Conservation (phyloP, 192 early-diverging fungal species). For the Coemansia erecta region DNA sequence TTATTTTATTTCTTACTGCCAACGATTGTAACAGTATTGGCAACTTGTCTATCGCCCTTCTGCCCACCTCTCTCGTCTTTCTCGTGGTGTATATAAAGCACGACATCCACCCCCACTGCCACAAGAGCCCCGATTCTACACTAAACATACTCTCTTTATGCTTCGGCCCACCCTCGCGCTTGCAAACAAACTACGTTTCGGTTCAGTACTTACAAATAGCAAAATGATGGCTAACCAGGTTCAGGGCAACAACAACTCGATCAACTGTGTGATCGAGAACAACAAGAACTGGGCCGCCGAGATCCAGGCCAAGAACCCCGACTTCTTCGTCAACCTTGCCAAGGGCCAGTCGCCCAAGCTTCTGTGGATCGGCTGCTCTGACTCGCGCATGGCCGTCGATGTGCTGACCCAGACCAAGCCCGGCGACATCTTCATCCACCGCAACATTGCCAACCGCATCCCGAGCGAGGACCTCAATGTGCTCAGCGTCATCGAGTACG, state of each 20-base stretch:
- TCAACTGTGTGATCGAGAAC: constrained; percentile 28
- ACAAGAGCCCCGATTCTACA: background rate
- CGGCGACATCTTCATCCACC: constrained; percentile 93
- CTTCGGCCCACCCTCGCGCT: constrained; percentile 20
- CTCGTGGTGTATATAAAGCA: constrained; percentile 15
- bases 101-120: background rate
- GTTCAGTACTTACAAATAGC: constrained; percentile 19
- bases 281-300: constrained; percentile 66
- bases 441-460: constrained; percentile 96
- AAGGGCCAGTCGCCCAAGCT: constrained; percentile 78
- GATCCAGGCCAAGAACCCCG: constrained; percentile 59
- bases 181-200: constrained; percentile 26
- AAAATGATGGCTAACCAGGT: constrained; percentile 23
- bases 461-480: constrained; percentile 76
- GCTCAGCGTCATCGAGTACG: constrained; percentile 88
- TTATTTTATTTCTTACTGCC: too few species aligned
- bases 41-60: too few species aligned
- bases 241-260: constrained; percentile 11
- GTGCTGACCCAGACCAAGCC: constrained; percentile 57
- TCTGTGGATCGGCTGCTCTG: constrained; percentile 89
- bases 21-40: too few species aligned
- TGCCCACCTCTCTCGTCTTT: background rate
- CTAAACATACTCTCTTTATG: constrained; percentile 15
- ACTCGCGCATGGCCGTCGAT: constrained; percentile 89
- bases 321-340: constrained; percentile 71